phyloP scores from a whole-genome alignment of 116 monocot genomes.

The Posidonia oceanica region DNA sequence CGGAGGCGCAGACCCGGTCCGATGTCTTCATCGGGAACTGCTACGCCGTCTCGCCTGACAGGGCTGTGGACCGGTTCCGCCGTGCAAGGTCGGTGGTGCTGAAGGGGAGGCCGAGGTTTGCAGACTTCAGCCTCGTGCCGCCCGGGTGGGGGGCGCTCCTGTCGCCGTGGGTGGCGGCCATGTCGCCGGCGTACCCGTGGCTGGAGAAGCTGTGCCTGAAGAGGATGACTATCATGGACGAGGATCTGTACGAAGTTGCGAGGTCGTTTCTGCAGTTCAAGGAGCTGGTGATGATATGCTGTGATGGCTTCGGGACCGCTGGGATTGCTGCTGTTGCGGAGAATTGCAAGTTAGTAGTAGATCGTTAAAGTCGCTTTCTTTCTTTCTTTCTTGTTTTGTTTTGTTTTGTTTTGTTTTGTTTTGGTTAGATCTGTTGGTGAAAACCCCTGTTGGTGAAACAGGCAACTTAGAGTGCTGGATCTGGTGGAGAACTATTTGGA shows the following conservation, averaged over 20 bases:
- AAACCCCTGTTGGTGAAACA: conserved; percentile 8
- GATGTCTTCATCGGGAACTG: conserved; percentile 86
- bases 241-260: conserved; percentile 33
- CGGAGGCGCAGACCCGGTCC: conserved; percentile 59
- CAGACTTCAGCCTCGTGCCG: conserved; percentile 74
- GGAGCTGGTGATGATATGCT: conserved; percentile 48
- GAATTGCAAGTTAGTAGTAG: conserved; percentile 43
- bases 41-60: conserved; percentile 60
- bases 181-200: conserved; percentile 27
- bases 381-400: neutral
- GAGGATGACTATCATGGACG: conserved; percentile 57
- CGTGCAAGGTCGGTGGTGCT: conserved; percentile 27
- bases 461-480: conserved; percentile 65
- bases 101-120: conserved; percentile 82
- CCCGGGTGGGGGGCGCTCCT: conserved; percentile 60
- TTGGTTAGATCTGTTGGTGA: conserved; percentile 4
- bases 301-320: conserved; percentile 65
- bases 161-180: conserved; percentile 37
- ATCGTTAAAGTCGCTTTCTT: neutral
- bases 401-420: neutral
- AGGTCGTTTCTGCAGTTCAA: conserved; percentile 28
- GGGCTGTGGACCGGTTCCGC: conserved; percentile 36
- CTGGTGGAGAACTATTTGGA: conserved; percentile 66
- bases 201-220: conserved; percentile 66
- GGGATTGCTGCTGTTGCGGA: conserved; percentile 63